Percentiles rank a stretch among this genome's conserved stretches.
phyloP scores from a whole-genome alignment of 2,329 filamentous ascomycete species.

The Ophiostoma australiae region DNA sequence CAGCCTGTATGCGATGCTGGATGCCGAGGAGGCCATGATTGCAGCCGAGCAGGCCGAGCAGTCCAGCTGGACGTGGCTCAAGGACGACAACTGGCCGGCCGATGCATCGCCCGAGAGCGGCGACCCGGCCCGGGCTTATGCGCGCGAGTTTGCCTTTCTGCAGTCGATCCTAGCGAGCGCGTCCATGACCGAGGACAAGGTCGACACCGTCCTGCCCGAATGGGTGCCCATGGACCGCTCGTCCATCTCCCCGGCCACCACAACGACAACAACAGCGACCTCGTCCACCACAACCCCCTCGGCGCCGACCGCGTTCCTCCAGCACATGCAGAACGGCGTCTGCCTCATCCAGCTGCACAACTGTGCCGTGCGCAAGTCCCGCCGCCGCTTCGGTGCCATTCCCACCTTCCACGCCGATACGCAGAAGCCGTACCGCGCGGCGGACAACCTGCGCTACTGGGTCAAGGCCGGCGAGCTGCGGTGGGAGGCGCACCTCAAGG shows the following conservation, averaged over 20 bases:
- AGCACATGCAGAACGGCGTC: conserved; percentile 69
- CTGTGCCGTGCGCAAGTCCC: conserved; percentile 75
- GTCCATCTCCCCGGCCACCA: conserved; percentile 29
- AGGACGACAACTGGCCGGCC: conserved; percentile 62
- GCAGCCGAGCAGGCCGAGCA: conserved; percentile 65
- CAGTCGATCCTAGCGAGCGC: conserved; percentile 54
- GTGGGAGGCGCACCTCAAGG: conserved; percentile 78
- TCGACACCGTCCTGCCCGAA: conserved; percentile 55
- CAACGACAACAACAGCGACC: conserved; percentile 32
- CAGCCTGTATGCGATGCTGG: conserved; percentile 70
- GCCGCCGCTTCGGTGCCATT: conserved; percentile 82
- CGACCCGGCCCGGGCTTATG: conserved; percentile 54
- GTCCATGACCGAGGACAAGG: conserved; percentile 32
- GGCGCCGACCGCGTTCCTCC: conserved; percentile 65
- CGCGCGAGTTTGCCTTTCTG: conserved; percentile 78
- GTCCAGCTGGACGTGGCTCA: conserved; percentile 73
- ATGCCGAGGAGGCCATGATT: conserved; percentile 72
- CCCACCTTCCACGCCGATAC: conserved; percentile 88
- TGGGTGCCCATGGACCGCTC: conserved; percentile 57
- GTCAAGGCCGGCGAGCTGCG: conserved; percentile 90
- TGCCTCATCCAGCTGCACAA: conserved; percentile 86
- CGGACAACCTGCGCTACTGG: conserved; percentile 94
- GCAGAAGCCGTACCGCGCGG: conserved; percentile 85
- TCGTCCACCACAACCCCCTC: neutral
- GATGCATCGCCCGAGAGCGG: conserved; percentile 29